phyloP scores from a whole-genome alignment of 2,329 filamentous ascomycete genomes.

The Aspergillus awamori region DNA sequence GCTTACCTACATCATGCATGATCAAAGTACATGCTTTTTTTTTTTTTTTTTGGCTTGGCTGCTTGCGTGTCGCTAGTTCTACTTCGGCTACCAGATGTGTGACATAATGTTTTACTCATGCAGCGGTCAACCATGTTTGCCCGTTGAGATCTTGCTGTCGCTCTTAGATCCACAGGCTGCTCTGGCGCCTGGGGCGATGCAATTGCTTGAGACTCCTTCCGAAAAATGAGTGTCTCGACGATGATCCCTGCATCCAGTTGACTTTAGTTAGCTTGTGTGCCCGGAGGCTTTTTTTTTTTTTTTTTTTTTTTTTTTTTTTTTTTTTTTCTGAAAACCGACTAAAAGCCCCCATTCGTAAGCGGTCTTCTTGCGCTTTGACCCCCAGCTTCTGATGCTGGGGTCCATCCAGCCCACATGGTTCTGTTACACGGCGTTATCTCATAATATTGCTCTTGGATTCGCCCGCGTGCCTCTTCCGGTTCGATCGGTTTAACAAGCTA shows the following conservation, averaged over 20 bases:
- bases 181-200: not conserved
- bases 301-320: too few relatives aligned
- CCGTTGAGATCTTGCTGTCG: not conserved
- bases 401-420: not conserved
- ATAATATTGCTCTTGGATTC: not conserved
- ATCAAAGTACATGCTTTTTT: not conserved
- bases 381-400: not conserved
- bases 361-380: conserved; percentile 3
- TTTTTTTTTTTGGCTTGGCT: not conserved
- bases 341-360: not conserved
- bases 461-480: not conserved
- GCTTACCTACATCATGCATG: not conserved
- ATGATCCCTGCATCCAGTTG: conserved; percentile 6
- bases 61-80: not conserved
- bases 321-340: not conserved
- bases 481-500: not conserved
- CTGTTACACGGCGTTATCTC: not conserved
- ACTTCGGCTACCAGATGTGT: not conserved
- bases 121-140: not conserved
- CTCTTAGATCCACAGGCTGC: not conserved
- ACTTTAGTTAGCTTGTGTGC: not conserved
- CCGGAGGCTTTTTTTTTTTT: not conserved
- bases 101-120: not conserved
- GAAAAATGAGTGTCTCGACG: not conserved
- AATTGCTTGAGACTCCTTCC: not conserved